Conservation (phyloP, 495 filamentous ascomycete species). For the Aspergillus bertholletiae region DNA sequence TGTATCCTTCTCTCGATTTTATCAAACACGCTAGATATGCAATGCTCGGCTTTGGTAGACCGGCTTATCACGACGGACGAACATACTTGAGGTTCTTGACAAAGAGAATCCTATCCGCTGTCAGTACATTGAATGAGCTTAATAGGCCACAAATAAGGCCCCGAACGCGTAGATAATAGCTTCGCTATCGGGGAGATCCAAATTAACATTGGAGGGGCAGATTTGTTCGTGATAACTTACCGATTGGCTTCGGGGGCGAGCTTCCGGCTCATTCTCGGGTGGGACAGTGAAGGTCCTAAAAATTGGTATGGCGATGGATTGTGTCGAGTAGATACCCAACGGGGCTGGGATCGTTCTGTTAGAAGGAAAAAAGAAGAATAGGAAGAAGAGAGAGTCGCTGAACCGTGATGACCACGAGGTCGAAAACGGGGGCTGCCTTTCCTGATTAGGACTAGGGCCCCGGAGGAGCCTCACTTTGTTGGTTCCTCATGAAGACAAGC, state of each 20-base stretch:
- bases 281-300: constrained; percentile 14
- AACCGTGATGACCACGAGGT: constrained; percentile 23
- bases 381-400: constrained; percentile 9
- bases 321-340: constrained; percentile 18
- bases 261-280: constrained; percentile 59
- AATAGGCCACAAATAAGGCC: background rate
- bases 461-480: constrained; percentile 20
- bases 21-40: constrained; percentile 1
- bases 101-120: constrained; percentile 75
- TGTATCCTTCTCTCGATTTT: background rate
- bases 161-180: background rate
- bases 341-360: constrained; percentile 9
- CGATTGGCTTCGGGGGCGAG: constrained; percentile 95
- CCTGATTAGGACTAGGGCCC: constrained; percentile 31
- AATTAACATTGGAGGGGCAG: constrained; percentile 28
- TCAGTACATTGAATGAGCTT: constrained; percentile 7
- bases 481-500: background rate
- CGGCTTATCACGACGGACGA: constrained; percentile 16
- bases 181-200: constrained; percentile 14
- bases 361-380: constrained; percentile 9
- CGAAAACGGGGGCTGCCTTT: constrained; percentile 18
- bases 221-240: constrained; percentile 48
- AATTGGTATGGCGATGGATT: constrained; percentile 2
- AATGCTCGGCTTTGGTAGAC: constrained; percentile 6
- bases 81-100: constrained; percentile 93